Conservation (phyloP, 306 rosid species). For the Vigna hirtella region DNA sequence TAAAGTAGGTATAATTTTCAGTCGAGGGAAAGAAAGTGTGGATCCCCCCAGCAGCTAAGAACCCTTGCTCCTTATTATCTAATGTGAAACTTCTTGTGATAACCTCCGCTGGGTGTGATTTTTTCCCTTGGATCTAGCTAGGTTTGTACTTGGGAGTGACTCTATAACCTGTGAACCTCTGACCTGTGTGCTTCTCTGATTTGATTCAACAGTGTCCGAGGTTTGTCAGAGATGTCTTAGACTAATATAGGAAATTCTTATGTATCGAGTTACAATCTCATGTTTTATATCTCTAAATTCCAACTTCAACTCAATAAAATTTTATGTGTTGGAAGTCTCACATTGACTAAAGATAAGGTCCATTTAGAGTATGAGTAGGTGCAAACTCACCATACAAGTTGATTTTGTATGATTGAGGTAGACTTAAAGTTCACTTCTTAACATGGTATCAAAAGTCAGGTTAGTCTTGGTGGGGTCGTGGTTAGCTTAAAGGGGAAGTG, state of each 20-base stretch:
- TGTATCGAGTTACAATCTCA: not conserved
- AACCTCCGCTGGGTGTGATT: not conserved
- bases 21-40: not conserved
- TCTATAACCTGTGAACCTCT: not conserved
- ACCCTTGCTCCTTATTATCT: not conserved
- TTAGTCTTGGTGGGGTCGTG: too few relatives aligned
- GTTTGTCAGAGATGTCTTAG: not conserved
- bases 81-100: not conserved
- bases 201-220: not conserved
- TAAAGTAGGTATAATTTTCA: constrained; percentile 22
- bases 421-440: too few relatives aligned
- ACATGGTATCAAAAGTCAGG: too few relatives aligned
- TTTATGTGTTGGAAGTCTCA: too few relatives aligned
- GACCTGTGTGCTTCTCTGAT: not conserved
- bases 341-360: too few relatives aligned
- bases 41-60: too few relatives aligned
- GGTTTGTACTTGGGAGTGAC: not conserved
- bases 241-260: not conserved
- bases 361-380: too few relatives aligned
- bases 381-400: too few relatives aligned
- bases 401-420: too few relatives aligned
- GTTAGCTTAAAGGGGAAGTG: too few relatives aligned
- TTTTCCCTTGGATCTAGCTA: not conserved
- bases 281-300: not conserved
- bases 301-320: too few relatives aligned